Evolutionary conservation across 345 rosid genomes (phyloP).

Genomic region (Bretschneidera sinensis): DNA sequence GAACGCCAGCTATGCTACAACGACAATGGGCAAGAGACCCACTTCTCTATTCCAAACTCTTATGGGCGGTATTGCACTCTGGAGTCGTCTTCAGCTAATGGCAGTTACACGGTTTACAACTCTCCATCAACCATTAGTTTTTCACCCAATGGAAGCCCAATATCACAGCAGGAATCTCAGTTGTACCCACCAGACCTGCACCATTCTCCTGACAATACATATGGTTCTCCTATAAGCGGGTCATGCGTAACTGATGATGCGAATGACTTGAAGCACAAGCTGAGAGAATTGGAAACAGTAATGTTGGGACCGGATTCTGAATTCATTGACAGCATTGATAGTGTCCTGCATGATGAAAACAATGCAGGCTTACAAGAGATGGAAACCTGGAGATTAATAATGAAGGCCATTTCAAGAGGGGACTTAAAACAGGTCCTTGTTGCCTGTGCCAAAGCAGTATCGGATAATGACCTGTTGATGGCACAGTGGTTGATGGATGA

Average conservation of each 20-base stretch:
- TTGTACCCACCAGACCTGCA: slow-evolving; percentile 29
- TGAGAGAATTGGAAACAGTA: slow-evolving; percentile 69
- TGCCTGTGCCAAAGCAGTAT: slow-evolving; percentile 73
- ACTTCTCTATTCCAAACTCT: slow-evolving; percentile 32
- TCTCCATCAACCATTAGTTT: slow-evolving; percentile 39
- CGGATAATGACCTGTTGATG: slow-evolving; percentile 60
- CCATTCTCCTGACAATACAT: slow-evolving; percentile 51
- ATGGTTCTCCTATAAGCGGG: slow-evolving; percentile 58
- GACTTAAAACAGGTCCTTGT: slow-evolving; percentile 64
- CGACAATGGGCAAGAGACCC: slow-evolving; percentile 22
- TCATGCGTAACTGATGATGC: slow-evolving; percentile 75
- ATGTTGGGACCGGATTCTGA: slow-evolving; percentile 87
- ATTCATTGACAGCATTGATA: slow-evolving; percentile 36
- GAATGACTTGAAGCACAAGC: slow-evolving; percentile 56
- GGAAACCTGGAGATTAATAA: slow-evolving; percentile 44
- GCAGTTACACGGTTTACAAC: slow-evolving; percentile 29
- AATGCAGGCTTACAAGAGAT: slow-evolving; percentile 21
- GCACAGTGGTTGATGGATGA: slow-evolving; percentile 67
- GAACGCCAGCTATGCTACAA: slow-evolving; percentile 27
- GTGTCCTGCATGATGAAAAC: slow-evolving; percentile 21
- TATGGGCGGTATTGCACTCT: slow-evolving; percentile 47
- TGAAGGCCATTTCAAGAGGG: slow-evolving; percentile 46
- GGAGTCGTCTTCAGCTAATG: slow-evolving; percentile 56
- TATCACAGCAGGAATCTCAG: slow-evolving; percentile 46
- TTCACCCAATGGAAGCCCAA: slow-evolving; percentile 44